Conservation (phyloP, 495 filamentous ascomycete genomes). For the Lasiosphaeria miniovina region DNA sequence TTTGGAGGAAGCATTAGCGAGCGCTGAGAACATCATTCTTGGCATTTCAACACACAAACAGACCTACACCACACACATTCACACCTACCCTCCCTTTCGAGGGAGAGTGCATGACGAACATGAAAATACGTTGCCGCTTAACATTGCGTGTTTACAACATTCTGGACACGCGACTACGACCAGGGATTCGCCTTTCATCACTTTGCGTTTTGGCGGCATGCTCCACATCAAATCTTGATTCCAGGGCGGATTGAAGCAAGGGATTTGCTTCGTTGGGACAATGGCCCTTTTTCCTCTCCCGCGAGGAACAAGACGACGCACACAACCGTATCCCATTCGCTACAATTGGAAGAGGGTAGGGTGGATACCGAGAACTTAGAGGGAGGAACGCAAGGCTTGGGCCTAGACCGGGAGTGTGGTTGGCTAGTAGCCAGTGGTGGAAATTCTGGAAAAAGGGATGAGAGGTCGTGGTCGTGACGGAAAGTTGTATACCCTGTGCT, state of each 20-base stretch:
- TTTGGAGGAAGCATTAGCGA: background rate
- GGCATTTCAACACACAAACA: background rate
- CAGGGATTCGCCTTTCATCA: background rate
- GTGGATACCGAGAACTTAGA: background rate
- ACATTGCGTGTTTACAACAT: background rate
- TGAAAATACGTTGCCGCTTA: conserved; percentile 1
- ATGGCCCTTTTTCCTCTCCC: too few relatives aligned
- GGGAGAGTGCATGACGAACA: background rate
- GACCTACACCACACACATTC: background rate
- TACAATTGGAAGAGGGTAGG: background rate
- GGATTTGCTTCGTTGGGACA: background rate
- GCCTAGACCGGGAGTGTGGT: background rate
- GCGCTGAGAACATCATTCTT: background rate
- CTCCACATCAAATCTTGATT: background rate
- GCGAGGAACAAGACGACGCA: too few relatives aligned
- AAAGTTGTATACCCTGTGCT: too few relatives aligned
- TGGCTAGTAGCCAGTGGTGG: background rate
- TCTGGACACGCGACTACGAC: background rate
- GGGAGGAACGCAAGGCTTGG: background rate
- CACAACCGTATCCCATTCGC: background rate
- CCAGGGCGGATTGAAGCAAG: background rate
- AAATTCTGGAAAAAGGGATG: too few relatives aligned
- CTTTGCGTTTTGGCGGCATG: background rate
- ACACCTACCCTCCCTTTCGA: background rate
- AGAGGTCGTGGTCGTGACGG: too few relatives aligned